phyloP scores from a whole-genome alignment of 2,329 filamentous ascomycete genomes.

The Fusarium sp. region DNA sequence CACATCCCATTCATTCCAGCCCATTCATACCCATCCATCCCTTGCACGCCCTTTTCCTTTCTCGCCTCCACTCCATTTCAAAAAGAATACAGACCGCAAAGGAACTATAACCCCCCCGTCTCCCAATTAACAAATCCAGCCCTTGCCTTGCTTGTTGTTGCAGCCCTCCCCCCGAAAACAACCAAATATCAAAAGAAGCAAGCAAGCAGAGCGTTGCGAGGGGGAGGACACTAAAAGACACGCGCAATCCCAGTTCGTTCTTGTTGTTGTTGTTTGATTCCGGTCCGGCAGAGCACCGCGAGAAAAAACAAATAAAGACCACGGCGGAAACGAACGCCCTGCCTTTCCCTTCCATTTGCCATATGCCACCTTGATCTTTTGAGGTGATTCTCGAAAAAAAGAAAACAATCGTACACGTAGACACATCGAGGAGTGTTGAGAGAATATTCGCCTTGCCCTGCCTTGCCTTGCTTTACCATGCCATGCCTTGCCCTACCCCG shows the following conservation, averaged over 20 bases:
- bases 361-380: conserved; percentile 48
- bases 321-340: conserved; percentile 36
- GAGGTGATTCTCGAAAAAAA: conserved; percentile 49
- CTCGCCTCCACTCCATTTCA: conserved; percentile 17
- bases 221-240: conserved; percentile 34
- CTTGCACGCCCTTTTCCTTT: conserved; percentile 26
- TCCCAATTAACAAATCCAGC: conserved; percentile 44
- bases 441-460: conserved; percentile 41
- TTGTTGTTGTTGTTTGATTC: conserved; percentile 33
- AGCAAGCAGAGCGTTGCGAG: conserved; percentile 38
- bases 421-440: conserved; percentile 44
- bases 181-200: conserved; percentile 41
- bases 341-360: conserved; percentile 36
- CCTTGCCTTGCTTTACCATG: not conserved
- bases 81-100: conserved; percentile 46
- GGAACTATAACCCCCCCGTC: conserved; percentile 39
- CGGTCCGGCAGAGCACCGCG: conserved; percentile 33
- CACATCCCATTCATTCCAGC: conserved; percentile 13
- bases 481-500: conserved; percentile 4
- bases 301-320: conserved; percentile 39
- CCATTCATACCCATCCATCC: conserved; percentile 13
- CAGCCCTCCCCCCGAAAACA: conserved; percentile 42
- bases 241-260: conserved; percentile 35
- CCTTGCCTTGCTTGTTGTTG: conserved; percentile 37
- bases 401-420: conserved; percentile 55